These are phyloP conservation scores for Xylaria castorea DNA, from an alignment of 495 filamentous ascomycete genomes.

Conservation along the genomic window DNA sequence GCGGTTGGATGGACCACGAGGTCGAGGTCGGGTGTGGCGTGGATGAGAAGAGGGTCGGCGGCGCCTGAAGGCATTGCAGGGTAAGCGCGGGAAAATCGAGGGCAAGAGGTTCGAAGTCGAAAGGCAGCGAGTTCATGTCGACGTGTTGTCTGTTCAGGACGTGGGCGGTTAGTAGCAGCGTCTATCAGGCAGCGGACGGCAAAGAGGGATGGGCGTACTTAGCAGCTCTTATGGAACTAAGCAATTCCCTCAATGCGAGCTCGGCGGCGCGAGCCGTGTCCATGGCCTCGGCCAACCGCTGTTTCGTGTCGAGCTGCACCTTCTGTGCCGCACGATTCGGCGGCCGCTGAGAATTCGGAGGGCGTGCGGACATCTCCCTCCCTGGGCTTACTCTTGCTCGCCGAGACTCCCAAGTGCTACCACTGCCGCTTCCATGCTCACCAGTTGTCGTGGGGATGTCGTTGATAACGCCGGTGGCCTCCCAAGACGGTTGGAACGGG, in stretches of 20 bases:
- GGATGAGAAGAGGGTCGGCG: slow-evolving; percentile 74
- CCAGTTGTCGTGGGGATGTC: slow-evolving; percentile 62
- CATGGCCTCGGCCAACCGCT: slow-evolving; percentile 64
- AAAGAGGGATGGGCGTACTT: slow-evolving; percentile 60
- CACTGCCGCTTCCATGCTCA: slow-evolving; percentile 27
- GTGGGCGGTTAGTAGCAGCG: slow-evolving; percentile 28
- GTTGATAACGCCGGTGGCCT: slow-evolving; percentile 82
- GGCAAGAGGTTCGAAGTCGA: slow-evolving; percentile 82
- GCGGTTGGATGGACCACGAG: slow-evolving; percentile 78
- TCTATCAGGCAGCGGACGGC: neutral
- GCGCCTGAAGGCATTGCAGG: slow-evolving; percentile 78
- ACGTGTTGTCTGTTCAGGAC: slow-evolving; percentile 50
- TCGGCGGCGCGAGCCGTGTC: slow-evolving; percentile 83
- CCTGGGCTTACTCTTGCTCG: slow-evolving; percentile 20
- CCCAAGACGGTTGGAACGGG: slow-evolving; percentile 67
- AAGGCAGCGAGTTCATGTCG: slow-evolving; percentile 60
- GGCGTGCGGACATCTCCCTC: slow-evolving; percentile 2
- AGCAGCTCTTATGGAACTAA: slow-evolving; percentile 79
- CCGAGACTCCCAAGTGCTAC: slow-evolving; percentile 24
- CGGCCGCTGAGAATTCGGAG: slow-evolving; percentile 42
- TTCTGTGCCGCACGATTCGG: slow-evolving; percentile 57
- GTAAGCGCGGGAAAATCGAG: slow-evolving; percentile 83
- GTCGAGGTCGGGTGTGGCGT: slow-evolving; percentile 71
- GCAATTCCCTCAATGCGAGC: slow-evolving; percentile 78
- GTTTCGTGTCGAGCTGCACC: slow-evolving; percentile 63